Conservation (phyloP, 306 rosid species). For the Fagus sylvatica region DNA sequence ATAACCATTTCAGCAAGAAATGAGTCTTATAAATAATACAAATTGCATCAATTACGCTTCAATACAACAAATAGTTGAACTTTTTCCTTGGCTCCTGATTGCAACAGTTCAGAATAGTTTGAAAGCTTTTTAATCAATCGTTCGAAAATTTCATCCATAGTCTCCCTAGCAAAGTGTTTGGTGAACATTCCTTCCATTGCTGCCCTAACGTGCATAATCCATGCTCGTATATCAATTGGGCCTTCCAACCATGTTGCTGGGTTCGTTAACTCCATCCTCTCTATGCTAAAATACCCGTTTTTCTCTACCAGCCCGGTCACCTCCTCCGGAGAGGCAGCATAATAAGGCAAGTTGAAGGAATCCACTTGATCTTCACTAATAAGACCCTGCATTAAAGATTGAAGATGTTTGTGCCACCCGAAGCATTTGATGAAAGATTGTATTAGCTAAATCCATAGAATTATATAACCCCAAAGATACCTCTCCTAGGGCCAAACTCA, state of each 20-base stretch:
- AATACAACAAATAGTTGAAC: slow-evolving; percentile 39
- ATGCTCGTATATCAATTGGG: slow-evolving; percentile 10
- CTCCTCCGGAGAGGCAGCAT: slow-evolving; percentile 47
- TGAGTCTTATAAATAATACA: not conserved
- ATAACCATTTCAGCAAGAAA: slow-evolving; percentile 24
- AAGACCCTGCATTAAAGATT: slow-evolving; percentile 29
- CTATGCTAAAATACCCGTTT: slow-evolving; percentile 48
- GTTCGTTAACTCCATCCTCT: slow-evolving; percentile 40
- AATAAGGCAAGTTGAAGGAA: slow-evolving; percentile 53
- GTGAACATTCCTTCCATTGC: slow-evolving; percentile 45
- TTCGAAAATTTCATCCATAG: slow-evolving; percentile 37
- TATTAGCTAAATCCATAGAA: not conserved
- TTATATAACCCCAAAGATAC: not conserved
- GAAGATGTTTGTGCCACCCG: not conserved
- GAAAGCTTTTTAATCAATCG: slow-evolving; percentile 24
- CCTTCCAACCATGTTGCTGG: slow-evolving; percentile 48
- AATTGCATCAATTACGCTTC: slow-evolving; percentile 31
- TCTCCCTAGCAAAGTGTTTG: slow-evolving; percentile 33
- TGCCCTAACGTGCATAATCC: slow-evolving; percentile 45
- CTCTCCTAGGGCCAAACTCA: too few species aligned
- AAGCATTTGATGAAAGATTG: not conserved
- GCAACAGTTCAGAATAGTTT: slow-evolving; percentile 7
- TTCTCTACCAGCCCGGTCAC: slow-evolving; percentile 35
- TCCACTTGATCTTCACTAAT: slow-evolving; percentile 46
- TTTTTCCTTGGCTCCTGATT: slow-evolving; percentile 32